phyloP scores from a whole-genome alignment of 768 basidiomycete genomes.

The Auriscalpium vulgare region DNA sequence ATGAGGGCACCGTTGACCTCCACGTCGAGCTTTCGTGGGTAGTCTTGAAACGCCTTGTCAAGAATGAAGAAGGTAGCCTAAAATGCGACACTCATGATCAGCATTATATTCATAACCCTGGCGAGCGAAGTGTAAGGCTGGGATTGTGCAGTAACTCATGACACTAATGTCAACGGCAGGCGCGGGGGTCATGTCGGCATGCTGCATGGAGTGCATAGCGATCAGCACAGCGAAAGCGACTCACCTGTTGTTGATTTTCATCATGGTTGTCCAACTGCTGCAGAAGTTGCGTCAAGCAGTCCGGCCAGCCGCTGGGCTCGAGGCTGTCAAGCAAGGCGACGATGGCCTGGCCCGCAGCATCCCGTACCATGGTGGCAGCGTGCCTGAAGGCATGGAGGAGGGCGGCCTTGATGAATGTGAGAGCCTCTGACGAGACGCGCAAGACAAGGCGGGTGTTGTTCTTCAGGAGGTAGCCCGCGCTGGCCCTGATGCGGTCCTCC shows the following conservation, averaged over 20 bases:
- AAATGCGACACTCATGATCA: constrained; percentile 11
- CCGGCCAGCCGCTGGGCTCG: constrained; percentile 92
- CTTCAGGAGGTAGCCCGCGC: constrained; percentile 95
- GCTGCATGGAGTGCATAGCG: no score
- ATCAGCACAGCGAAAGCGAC: no score
- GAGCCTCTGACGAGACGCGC: constrained; percentile 55
- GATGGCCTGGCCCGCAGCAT: constrained; percentile 89
- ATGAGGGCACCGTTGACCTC: constrained; percentile 90
- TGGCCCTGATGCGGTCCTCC: constrained; percentile 88
- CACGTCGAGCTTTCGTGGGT: constrained; percentile 89
- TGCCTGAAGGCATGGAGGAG: constrained; percentile 80
- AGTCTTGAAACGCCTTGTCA: constrained; percentile 95
- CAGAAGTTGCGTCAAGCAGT: constrained; percentile 83
- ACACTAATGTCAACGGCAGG: no score
- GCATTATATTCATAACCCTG: not conserved
- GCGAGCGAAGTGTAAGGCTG: not conserved
- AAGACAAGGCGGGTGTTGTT: constrained; percentile 83
- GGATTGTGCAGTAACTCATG: no score
- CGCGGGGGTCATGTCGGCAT: no score
- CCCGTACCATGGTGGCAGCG: constrained; percentile 78
- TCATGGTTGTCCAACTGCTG: constrained; percentile 70
- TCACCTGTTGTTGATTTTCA: constrained; percentile 79
- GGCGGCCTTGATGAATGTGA: constrained; percentile 64
- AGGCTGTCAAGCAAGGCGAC: constrained; percentile 82
- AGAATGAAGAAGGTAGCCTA: constrained; percentile 91